Evolutionary conservation across 2,329 filamentous ascomycete species (phyloP).

Genomic region (Rugonectria rugulosa): DNA sequence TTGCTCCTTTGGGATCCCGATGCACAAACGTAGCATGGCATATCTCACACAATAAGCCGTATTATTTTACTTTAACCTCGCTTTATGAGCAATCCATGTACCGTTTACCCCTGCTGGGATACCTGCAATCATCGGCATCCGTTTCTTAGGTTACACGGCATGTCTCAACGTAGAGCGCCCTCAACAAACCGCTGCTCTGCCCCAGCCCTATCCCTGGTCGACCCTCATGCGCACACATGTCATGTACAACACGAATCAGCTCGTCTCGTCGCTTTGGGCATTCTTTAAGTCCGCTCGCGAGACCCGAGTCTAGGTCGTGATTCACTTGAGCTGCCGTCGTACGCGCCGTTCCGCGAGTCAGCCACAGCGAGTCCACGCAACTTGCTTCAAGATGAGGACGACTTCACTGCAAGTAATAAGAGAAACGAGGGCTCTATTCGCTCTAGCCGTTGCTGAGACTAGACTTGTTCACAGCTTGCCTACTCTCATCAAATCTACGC

Average conservation of each 20-base stretch:
- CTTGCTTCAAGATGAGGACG: not conserved
- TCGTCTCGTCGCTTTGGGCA: constrained; percentile 3
- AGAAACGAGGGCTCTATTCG: not conserved
- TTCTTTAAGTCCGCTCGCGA: constrained; percentile 16
- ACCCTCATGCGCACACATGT: not conserved
- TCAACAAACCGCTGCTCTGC: no score
- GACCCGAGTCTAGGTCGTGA: not conserved
- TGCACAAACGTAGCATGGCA: no score
- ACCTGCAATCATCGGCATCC: no score
- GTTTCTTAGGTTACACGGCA: no score
- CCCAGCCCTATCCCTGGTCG: not conserved
- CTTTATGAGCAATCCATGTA: no score
- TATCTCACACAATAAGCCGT: no score
- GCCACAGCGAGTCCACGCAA: not conserved
- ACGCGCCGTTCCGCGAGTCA: not conserved
- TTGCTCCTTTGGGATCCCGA: no score
- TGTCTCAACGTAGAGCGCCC: no score
- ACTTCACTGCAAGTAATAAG: not conserved
- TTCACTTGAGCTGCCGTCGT: not conserved
- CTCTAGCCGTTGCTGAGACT: not conserved
- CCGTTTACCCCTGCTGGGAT: no score
- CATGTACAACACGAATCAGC: not conserved
- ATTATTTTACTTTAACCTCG: no score
- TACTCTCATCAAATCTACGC: not conserved
- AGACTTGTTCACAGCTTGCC: not conserved